phyloP scores from a whole-genome alignment of 1,139 yeast species.

The Hansenula lynferdii region DNA sequence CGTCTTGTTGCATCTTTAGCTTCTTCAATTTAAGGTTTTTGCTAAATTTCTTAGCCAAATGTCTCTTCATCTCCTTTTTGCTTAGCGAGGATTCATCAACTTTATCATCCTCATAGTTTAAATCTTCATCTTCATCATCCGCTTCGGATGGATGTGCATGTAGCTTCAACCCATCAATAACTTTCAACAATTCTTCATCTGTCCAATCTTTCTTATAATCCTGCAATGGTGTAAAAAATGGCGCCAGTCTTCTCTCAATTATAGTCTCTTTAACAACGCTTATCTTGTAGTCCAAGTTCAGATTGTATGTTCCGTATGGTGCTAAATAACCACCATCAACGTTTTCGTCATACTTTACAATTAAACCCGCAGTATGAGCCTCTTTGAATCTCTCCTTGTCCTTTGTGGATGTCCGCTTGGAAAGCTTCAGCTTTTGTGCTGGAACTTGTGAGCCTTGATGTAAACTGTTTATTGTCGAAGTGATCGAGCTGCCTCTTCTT shows the following conservation, averaged over 20 bases:
- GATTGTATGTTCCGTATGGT: conserved; percentile 81
- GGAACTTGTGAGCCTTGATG: conserved; percentile 8
- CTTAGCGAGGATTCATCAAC: conserved; percentile 38
- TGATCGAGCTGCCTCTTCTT: conserved; percentile 20
- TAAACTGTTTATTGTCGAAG: conserved; percentile 10
- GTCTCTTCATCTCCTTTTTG: conserved; percentile 40
- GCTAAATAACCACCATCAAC: conserved; percentile 83
- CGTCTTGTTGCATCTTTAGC: conserved; percentile 47
- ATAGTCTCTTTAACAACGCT: conserved; percentile 66
- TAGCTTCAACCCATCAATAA: conserved; percentile 48
- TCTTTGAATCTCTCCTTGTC: conserved; percentile 52
- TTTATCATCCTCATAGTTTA: conserved; percentile 30
- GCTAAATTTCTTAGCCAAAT: conserved; percentile 51
- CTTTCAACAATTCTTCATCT: conserved; percentile 59
- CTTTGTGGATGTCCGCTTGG: conserved; percentile 26
- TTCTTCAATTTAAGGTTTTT: conserved; percentile 41
- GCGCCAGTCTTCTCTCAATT: conserved; percentile 67
- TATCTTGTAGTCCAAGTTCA: conserved; percentile 69
- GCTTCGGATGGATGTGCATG: conserved; percentile 55
- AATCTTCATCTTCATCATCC: conserved; percentile 51
- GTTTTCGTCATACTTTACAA: conserved; percentile 53
- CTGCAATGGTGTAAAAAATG: conserved; percentile 86
- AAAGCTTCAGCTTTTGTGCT: conserved; percentile 5
- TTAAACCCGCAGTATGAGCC: conserved; percentile 47
- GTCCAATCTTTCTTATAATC: conserved; percentile 77